Evolutionary conservation across 352 stramenopile genomes (phyloP).

Genomic region (Salisapilia sapeloensis): DNA sequence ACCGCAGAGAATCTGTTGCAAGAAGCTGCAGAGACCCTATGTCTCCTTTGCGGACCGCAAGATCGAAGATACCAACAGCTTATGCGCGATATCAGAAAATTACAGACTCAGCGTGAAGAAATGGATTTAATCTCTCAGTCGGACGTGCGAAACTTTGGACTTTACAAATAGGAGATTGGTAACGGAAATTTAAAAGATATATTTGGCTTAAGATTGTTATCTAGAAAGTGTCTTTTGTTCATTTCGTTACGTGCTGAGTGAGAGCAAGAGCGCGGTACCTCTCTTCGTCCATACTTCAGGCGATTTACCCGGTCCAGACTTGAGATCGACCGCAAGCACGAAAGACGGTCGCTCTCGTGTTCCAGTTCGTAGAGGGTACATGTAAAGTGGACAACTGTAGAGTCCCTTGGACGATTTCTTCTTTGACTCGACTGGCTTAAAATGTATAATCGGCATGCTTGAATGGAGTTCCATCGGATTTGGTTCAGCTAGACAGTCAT

Average conservation of each 20-base stretch:
- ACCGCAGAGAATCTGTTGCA: slow-evolving; percentile 16
- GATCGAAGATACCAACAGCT: slow-evolving; percentile 24
- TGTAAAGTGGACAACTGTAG: slow-evolving; percentile 91
- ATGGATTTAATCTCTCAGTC: slow-evolving; percentile 1
- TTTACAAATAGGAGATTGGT: slow-evolving; percentile 1
- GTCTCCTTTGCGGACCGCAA: slow-evolving; percentile 29
- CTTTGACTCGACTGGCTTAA: slow-evolving; percentile 90
- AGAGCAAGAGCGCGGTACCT: slow-evolving; percentile 86
- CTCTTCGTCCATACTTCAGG: slow-evolving; percentile 89
- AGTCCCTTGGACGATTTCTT: slow-evolving; percentile 86
- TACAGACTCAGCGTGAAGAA: slow-evolving; percentile 15
- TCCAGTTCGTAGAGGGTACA: slow-evolving; percentile 92
- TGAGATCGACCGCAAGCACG: slow-evolving; percentile 89
- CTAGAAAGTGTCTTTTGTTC: too few species aligned
- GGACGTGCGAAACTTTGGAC: slow-evolving; percentile 1
- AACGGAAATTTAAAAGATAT: neutral
- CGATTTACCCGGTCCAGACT: slow-evolving; percentile 65
- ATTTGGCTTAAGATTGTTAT: too few species aligned
- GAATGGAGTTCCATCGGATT: slow-evolving; percentile 86
- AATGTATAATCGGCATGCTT: slow-evolving; percentile 88
- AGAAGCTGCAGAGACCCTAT: slow-evolving; percentile 22
- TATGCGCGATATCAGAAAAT: slow-evolving; percentile 22
- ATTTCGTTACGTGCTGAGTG: slow-evolving; percentile 68
- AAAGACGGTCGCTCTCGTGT: slow-evolving; percentile 90
- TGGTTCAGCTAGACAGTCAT: slow-evolving; percentile 79